phyloP scores from a whole-genome alignment of 306 rosid species.

The Castanea mollissima region DNA sequence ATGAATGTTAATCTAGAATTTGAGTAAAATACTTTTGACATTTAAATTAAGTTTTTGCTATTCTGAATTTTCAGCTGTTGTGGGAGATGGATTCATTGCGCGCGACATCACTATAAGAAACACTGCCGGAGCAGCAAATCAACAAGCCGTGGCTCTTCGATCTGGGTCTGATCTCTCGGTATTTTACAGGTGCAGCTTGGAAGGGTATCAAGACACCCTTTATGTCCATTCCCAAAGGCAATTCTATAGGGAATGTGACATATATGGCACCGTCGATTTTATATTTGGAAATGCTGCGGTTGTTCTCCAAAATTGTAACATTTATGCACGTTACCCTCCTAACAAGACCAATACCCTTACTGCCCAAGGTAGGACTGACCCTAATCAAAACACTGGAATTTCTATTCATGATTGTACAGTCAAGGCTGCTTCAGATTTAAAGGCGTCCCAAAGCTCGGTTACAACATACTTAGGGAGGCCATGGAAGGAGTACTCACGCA shows the following conservation, averaged over 20 bases:
- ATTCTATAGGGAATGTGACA: constrained; percentile 71
- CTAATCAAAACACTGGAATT: constrained; percentile 81
- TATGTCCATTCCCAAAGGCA: constrained; percentile 69
- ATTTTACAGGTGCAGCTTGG: constrained; percentile 62
- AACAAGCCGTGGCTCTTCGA: constrained; percentile 89
- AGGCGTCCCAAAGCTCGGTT: constrained; percentile 13
- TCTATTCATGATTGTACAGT: constrained; percentile 52
- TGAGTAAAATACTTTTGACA: too few relatives aligned
- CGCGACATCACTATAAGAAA: constrained; percentile 77
- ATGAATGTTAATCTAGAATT: too few relatives aligned
- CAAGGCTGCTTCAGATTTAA: constrained; percentile 42
- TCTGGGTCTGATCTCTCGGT: constrained; percentile 82
- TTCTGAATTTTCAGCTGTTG: constrained; percentile 45
- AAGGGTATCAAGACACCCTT: constrained; percentile 82
- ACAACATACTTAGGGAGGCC: constrained; percentile 67
- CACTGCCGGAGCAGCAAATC: constrained; percentile 75
- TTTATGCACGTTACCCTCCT: constrained; percentile 57
- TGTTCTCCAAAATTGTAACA: constrained; percentile 68
- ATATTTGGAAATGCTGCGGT: constrained; percentile 82
- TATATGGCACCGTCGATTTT: constrained; percentile 81
- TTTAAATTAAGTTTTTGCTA: too few relatives aligned
- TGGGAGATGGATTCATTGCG: constrained; percentile 72
- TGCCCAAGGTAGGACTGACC: constrained; percentile 69
- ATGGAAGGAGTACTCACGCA: constrained; percentile 64
- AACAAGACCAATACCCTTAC: constrained; percentile 59